phyloP scores from a whole-genome alignment of 2,329 filamentous ascomycete genomes.

The Dactylellina sp. region DNA sequence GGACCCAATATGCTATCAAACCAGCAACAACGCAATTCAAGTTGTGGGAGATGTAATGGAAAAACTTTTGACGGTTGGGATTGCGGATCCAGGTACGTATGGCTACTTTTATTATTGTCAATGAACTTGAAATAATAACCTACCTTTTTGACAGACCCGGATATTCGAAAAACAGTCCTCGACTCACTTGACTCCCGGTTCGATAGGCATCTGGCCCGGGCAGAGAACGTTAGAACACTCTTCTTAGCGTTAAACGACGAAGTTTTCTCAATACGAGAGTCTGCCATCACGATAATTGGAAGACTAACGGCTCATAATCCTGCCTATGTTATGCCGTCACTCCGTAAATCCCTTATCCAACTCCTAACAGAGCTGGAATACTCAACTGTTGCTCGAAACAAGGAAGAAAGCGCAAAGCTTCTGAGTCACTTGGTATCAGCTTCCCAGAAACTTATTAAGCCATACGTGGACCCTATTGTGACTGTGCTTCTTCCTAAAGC shows the following conservation, averaged over 20 bases:
- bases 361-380: conserved; percentile 96
- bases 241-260: conserved; percentile 98
- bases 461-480: conserved; percentile 97
- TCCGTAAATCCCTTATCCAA: conserved; percentile 95
- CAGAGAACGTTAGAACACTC: conserved; percentile 94
- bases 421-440: conserved; percentile 93
- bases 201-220: conserved; percentile 94
- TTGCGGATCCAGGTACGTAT: conserved; percentile 76
- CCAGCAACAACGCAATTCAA: conserved; percentile 94
- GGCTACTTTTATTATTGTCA: too few species aligned
- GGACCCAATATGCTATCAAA: conserved; percentile 97
- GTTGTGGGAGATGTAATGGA: conserved; percentile 98
- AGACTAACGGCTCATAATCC: conserved; percentile 91
- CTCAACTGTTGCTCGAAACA: conserved; percentile 90
- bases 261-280: conserved; percentile 89
- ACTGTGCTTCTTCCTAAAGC: conserved; percentile 94
- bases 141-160: conserved; percentile 70
- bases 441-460: conserved; percentile 90
- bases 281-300: conserved; percentile 94
- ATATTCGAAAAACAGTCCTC: conserved; percentile 88
- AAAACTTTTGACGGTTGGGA: conserved; percentile 91
- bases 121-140: neutral
- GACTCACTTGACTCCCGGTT: conserved; percentile 92
- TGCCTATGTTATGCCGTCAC: conserved; percentile 94
- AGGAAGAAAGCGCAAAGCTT: conserved; percentile 94